These are phyloP conservation scores for Acorus calamus DNA, from an alignment of 106 monocot genomes.

Conservation along the genomic window DNA sequence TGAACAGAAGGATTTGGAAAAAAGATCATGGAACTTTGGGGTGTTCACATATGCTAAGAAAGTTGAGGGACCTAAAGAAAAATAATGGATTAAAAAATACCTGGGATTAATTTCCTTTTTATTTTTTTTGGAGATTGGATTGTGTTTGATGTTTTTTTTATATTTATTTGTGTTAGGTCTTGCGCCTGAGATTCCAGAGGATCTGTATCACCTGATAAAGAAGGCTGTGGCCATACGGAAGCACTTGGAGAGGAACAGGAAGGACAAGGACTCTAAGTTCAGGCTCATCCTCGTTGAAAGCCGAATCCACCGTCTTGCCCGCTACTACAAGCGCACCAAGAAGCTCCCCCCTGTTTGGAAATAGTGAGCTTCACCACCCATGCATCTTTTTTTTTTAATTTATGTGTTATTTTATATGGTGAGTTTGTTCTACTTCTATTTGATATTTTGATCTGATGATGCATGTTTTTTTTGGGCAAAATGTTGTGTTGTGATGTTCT, in stretches of 20 bases:
- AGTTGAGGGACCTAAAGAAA: too few relatives aligned
- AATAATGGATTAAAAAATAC: too few relatives aligned
- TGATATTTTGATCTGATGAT: too few relatives aligned
- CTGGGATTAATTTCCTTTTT: too few relatives aligned
- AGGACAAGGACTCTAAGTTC: conserved; percentile 64
- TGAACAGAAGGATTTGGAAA: too few relatives aligned
- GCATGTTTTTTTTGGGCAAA: too few relatives aligned
- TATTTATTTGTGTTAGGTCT: conserved; percentile 17
- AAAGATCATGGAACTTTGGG: too few relatives aligned
- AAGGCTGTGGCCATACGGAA: conserved; percentile 64
- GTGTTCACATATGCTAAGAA: too few relatives aligned
- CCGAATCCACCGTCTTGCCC: conserved; percentile 54
- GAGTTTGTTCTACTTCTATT: neutral
- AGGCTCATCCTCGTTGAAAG: conserved; percentile 53
- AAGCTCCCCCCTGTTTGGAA: conserved; percentile 51
- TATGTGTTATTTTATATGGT: neutral
- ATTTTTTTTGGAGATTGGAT: neutral
- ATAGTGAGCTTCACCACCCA: conserved; percentile 14
- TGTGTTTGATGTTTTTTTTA: neutral
- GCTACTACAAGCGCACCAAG: conserved; percentile 62
- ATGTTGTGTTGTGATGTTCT: too few relatives aligned
- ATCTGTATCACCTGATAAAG: conserved; percentile 60
- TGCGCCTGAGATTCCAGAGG: conserved; percentile 66
- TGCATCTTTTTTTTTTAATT: neutral
- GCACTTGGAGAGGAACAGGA: conserved; percentile 65